These are phyloP conservation scores for Sclerotinia trifoliorum DNA, from an alignment of 2,329 filamentous ascomycete species.

Conservation along the genomic window DNA sequence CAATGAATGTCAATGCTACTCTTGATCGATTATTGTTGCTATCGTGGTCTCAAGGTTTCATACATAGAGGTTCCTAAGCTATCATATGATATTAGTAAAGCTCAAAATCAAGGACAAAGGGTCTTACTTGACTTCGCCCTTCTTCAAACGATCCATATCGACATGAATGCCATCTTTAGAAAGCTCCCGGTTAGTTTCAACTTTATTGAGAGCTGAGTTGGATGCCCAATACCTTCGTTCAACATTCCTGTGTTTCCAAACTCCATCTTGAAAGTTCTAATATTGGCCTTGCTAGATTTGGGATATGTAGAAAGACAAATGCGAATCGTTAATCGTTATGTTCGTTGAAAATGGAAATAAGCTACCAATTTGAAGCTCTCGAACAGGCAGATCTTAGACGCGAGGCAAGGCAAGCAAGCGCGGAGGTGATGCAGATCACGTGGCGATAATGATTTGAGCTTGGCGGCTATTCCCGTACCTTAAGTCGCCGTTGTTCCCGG, in stretches of 20 bases:
- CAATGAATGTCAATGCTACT: constrained; percentile 36
- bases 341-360: constrained; percentile 17
- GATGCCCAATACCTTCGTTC: constrained; percentile 55
- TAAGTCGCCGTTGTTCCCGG: background rate
- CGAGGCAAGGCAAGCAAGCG: constrained; percentile 27
- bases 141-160: constrained; percentile 98
- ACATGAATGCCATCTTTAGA: constrained; percentile 92
- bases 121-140: constrained; percentile 95
- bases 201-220: constrained; percentile 26
- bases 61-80: constrained; percentile 98
- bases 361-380: constrained; percentile 27
- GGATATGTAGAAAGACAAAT: constrained; percentile 34
- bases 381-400: constrained; percentile 32
- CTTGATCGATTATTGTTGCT: constrained; percentile 24
- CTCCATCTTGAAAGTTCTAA: constrained; percentile 51
- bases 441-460: constrained; percentile 17
- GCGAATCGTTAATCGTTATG: constrained; percentile 18
- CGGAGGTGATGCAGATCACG: constrained; percentile 6
- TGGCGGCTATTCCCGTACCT: constrained; percentile 7
- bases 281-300: constrained; percentile 17
- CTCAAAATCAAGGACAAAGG: background rate
- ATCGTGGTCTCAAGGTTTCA: constrained; percentile 40
- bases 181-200: constrained; percentile 37
- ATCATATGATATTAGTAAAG: constrained; percentile 23
- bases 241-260: constrained; percentile 61